Evolutionary conservation across 139 green algal species (phyloP).

Genomic region (Haematococcus sp.): DNA sequence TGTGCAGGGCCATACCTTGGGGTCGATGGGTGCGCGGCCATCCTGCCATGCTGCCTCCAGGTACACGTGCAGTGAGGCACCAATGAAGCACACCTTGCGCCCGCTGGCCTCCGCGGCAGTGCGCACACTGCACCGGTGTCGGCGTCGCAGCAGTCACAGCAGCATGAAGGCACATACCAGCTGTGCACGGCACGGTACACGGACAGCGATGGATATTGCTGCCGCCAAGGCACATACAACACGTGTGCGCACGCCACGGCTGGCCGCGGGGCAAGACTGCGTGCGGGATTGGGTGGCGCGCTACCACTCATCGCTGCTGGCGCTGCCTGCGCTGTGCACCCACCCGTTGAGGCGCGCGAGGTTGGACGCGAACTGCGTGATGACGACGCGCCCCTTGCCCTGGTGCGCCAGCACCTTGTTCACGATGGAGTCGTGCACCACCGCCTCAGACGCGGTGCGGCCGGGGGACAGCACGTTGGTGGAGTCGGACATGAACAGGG

Average conservation of each 20-base stretch:
- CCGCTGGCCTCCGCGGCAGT: slow-evolving; percentile 88
- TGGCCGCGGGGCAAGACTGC: too few relatives aligned
- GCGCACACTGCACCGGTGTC: slow-evolving; percentile 71
- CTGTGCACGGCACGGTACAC: neutral
- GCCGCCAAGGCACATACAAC: too few relatives aligned
- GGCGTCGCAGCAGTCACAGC: neutral
- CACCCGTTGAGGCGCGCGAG: slow-evolving; percentile 69
- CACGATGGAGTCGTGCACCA: slow-evolving; percentile 75
- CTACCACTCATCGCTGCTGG: too few relatives aligned
- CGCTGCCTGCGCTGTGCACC: neutral
- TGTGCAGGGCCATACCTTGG: slow-evolving; percentile 19
- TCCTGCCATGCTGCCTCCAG: slow-evolving; percentile 85
- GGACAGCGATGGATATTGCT: neutral
- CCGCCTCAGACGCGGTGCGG: slow-evolving; percentile 78
- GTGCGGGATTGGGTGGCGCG: too few relatives aligned
- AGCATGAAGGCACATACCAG: neutral
- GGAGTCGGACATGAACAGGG: slow-evolving; percentile 95
- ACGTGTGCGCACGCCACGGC: too few relatives aligned
- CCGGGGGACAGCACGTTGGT: slow-evolving; percentile 96
- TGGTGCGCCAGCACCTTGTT: slow-evolving; percentile 62
- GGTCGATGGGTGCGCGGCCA: slow-evolving; percentile 46
- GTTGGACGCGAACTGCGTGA: slow-evolving; percentile 96
- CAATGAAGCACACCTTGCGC: slow-evolving; percentile 88
- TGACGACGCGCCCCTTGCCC: slow-evolving; percentile 85
- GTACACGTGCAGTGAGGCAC: slow-evolving; percentile 89